A percentile compares a stretch with the other conserved stretches of the same genome.
Evolutionary conservation across 495 filamentous ascomycete species (phyloP).

Genomic region (Neurospora terricola): DNA sequence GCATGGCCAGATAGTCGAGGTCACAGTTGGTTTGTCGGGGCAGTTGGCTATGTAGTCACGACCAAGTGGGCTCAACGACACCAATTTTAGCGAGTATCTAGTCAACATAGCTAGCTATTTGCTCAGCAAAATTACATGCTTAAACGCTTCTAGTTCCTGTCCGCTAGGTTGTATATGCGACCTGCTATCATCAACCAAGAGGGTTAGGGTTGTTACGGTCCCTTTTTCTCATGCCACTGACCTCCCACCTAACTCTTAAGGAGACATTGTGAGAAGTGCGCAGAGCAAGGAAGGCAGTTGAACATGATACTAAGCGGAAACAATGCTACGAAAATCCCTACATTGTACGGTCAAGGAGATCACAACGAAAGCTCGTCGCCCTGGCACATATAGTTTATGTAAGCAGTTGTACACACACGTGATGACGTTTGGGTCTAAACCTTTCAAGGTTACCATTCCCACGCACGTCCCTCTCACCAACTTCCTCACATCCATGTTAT

Average conservation of each 20-base stretch:
- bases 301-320: neutral
- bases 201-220: neutral
- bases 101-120: neutral
- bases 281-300: neutral
- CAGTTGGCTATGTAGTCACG: conserved; percentile 12
- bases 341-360: neutral
- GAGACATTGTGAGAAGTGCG: neutral
- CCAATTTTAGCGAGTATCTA: neutral
- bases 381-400: neutral
- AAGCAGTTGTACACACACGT: neutral
- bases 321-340: neutral
- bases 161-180: neutral
- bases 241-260: neutral
- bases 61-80: conserved; percentile 17
- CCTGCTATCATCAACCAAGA: neutral
- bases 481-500: neutral
- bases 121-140: neutral
- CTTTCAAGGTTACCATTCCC: neutral
- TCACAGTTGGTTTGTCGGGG: conserved; percentile 9
- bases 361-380: neutral
- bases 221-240: neutral
- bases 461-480: neutral
- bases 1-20: conserved; percentile 13
- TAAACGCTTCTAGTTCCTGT: neutral
- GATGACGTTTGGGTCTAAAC: neutral